Percentiles rank a stretch among this genome's conserved stretches.
Evolutionary conservation across 2,329 filamentous ascomycete species (phyloP).

Genomic region (Colletotrichum echinochloae): DNA sequence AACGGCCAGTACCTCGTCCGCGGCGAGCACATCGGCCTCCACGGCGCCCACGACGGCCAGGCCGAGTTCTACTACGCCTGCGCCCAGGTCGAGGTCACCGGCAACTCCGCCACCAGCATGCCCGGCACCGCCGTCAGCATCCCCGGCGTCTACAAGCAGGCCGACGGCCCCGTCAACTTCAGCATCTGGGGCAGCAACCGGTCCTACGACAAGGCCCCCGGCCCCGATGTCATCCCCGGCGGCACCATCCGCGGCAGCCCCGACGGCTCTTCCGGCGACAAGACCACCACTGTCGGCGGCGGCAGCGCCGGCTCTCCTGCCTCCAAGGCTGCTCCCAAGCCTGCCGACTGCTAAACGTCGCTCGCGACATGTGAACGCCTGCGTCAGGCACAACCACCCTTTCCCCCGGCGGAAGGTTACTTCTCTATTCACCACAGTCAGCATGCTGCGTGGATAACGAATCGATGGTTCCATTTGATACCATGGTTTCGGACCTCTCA

Average conservation of each 20-base stretch:
- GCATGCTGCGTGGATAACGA: not conserved
- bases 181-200: conserved; percentile 21
- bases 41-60: conserved; percentile 49
- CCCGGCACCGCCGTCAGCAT: conserved; percentile 49
- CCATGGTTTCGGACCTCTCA: not conserved
- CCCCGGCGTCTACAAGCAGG: conserved; percentile 50
- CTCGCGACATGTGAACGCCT: not conserved
- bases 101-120: conserved; percentile 32
- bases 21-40: conserved; percentile 60
- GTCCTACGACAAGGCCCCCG: conserved; percentile 13
- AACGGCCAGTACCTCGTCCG: conserved; percentile 58
- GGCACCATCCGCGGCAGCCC: conserved; percentile 38
- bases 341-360: not conserved
- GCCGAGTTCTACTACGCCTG: conserved; percentile 59
- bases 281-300: not conserved
- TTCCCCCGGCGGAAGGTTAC: not conserved
- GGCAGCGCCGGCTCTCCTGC: conserved; percentile 3
- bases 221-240: conserved; percentile 32
- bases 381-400: not conserved
- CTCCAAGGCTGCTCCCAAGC: too few relatives aligned
- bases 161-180: conserved; percentile 34
- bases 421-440: not conserved
- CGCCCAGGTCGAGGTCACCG: conserved; percentile 56
- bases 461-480: not conserved
- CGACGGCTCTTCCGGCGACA: conserved; percentile 32